phyloP scores from a whole-genome alignment of 345 rosid genomes.

The Brassica incana region DNA sequence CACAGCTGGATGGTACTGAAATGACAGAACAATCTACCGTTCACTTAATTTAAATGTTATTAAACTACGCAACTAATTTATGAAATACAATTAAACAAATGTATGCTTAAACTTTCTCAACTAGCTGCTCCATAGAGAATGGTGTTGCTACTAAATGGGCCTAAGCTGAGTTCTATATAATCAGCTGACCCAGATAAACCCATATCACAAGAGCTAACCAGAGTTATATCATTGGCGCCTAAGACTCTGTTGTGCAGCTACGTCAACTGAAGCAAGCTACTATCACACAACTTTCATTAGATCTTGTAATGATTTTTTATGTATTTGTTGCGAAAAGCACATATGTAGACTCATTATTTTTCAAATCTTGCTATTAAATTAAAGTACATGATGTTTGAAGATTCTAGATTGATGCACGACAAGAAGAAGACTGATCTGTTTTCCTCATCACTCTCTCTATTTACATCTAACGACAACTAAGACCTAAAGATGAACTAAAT shows the following conservation, averaged over 20 bases:
- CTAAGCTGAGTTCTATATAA: background rate
- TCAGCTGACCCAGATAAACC: background rate
- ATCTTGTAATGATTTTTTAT: background rate
- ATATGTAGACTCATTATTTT: background rate
- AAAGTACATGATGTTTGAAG: background rate
- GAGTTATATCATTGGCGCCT: background rate
- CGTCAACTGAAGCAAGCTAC: background rate
- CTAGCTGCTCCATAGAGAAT: background rate
- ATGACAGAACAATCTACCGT: too few species aligned
- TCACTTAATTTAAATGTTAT: background rate
- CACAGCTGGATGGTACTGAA: background rate
- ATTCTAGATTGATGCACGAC: background rate
- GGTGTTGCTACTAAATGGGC: background rate
- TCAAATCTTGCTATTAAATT: background rate
- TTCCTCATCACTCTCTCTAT: slow-evolving; percentile 11
- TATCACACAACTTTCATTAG: background rate
- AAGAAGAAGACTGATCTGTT: background rate
- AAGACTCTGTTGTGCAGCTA: background rate
- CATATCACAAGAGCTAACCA: background rate
- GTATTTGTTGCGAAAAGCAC: background rate
- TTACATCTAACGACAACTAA: slow-evolving; percentile 25
- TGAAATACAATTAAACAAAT: background rate
- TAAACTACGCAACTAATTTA: background rate
- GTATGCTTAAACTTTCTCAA: background rate
- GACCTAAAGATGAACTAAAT: slow-evolving; percentile 11